phyloP scores from a whole-genome alignment of 306 rosid species.

The Senna tora region DNA sequence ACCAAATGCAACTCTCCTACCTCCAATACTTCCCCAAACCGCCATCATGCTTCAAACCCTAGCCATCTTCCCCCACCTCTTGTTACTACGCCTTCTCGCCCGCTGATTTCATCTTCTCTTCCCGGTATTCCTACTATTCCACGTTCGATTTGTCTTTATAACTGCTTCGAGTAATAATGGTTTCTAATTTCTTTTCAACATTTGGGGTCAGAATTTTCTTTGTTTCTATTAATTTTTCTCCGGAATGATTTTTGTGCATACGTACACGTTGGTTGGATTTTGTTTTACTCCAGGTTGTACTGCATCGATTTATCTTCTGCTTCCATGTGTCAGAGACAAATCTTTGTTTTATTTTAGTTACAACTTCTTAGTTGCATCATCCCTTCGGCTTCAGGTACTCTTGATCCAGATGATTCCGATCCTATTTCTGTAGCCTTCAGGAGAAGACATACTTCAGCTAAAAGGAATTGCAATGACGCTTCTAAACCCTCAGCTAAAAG shows the following conservation, averaged over 20 bases:
- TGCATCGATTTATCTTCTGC: background rate
- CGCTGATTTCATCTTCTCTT: conserved; percentile 1
- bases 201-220: background rate
- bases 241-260: background rate
- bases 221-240: background rate
- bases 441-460: conserved; percentile 32
- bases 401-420: conserved; percentile 42
- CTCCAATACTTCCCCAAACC: background rate
- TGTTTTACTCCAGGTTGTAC: background rate
- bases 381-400: conserved; percentile 37
- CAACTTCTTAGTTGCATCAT: background rate
- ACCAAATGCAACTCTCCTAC: conserved; percentile 4
- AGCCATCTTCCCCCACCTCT: conserved; percentile 1
- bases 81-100: conserved; percentile 33
- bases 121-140: conserved; percentile 30
- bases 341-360: background rate
- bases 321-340: background rate
- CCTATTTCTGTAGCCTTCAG: conserved; percentile 44
- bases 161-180: background rate
- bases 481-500: conserved; percentile 36
- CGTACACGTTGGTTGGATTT: background rate
- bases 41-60: conserved; percentile 24
- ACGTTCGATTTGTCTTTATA: background rate
- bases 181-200: background rate
- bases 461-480: conserved; percentile 25